Base-by-base conservation (phyloP, 73 alveolate species). In the Diophrys appendiculata region DNA sequence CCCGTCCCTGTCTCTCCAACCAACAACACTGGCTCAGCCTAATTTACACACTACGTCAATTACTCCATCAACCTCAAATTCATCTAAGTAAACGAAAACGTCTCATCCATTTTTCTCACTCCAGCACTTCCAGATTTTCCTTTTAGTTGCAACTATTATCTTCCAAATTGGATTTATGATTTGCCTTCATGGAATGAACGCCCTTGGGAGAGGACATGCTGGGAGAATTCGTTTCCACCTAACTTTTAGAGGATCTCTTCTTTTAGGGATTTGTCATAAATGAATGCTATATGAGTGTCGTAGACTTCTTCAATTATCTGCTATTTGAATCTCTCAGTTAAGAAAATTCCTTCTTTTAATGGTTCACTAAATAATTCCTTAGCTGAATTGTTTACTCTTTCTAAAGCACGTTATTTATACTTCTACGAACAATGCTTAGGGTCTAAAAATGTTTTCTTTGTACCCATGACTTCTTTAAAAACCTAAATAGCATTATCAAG, bases 1-100 rank as follows among this genome's bases (percentile, higher is more conserved):
- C 99, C 99, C 32, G 97, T 94, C n/a, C 99, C 99, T 0, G 99
- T 95, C 76, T 95, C 99, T 54, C 99, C 99, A 14, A 97, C 98
- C 69, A 95, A 88, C 32, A 97, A 81, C 29, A 90, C 75, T 65
- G 96, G 90, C 80, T 97, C 98, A 72, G 87, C 77, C 82, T 72
- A 64, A 52, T 80, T 69, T 27, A 97, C 91, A 5, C 95, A 75
- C n/a, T 81, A 54, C 56, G 81, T 80, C 0, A 94, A 75, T 68
- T 91, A 69, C 73, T 94, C 97, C 29, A 94, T 30, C 28, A 88
- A 55, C 68, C 93, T 80, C 24, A 87, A 68, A 60, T 95, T 84
- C 56, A 26, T 82, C 81, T 22, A 88, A 90, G 72, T 73, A 92
- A 24, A 80, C 86, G 68, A 88, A 86, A 28, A 3, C 67, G 29